Conservation (phyloP, 805 yeast species). For the Metschnikowia rubicola region DNA sequence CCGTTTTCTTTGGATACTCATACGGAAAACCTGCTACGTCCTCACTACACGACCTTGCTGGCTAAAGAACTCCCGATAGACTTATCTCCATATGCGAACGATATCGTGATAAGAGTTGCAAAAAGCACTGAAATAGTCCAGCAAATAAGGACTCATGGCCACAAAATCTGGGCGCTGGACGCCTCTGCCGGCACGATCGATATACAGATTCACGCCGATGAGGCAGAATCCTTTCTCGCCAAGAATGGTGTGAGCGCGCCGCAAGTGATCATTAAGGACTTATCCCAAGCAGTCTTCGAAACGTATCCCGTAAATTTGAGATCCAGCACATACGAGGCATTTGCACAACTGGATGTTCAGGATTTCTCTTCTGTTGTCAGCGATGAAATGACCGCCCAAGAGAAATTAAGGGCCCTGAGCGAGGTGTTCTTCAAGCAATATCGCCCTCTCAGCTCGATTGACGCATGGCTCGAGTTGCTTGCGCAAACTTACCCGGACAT, state of each 20-base stretch:
- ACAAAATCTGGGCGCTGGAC: conserved; percentile 49
- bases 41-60: conserved; percentile 31
- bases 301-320: conserved; percentile 41
- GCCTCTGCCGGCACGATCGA: conserved; percentile 44
- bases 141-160: conserved; percentile 16
- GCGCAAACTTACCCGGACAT: conserved; percentile 60
- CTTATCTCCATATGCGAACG: conserved; percentile 37
- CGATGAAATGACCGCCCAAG: conserved; percentile 6
- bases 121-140: conserved; percentile 22
- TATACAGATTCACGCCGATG: conserved; percentile 27
- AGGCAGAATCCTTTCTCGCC: conserved; percentile 13
- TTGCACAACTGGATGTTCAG: conserved; percentile 27
- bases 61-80: conserved; percentile 36
- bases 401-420: conserved; percentile 15
- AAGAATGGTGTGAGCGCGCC: conserved; percentile 22
- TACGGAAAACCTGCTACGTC: conserved; percentile 1
- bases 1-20: conserved; percentile 9
- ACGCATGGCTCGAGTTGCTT: conserved; percentile 67
- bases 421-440: conserved; percentile 70
- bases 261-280: conserved; percentile 50
- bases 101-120: conserved; percentile 44
- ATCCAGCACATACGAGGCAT: conserved; percentile 39
- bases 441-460: conserved; percentile 63
- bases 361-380: conserved; percentile 1
- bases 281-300: conserved; percentile 55